Base-by-base conservation (phyloP, 257 asterid genomes). In the Solanum clarkiae region DNA sequence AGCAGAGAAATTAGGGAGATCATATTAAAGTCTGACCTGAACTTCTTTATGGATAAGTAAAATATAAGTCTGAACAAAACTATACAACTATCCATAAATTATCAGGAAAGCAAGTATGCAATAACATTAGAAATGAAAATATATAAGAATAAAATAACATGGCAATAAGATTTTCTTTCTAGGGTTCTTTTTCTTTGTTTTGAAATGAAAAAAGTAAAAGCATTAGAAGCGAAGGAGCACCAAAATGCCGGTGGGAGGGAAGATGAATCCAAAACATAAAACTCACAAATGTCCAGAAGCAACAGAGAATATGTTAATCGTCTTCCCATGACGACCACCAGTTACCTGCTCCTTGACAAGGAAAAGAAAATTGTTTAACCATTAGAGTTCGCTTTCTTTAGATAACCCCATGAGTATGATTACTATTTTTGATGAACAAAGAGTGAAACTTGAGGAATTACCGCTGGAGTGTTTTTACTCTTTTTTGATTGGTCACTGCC, bases 271-370 rank as follows among this genome's bases (percentile, higher is more conserved):
- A 77, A 51, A 79, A 86, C 80, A 63, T 54, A 75, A 66, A 86
- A 89, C 99, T 93, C 91, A 97, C 99, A 97, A 90, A 91, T 97
- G 99, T 79, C 98, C 99, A 62, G 99, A 97, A 84, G 98, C 99
- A 85, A 97, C 95, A 59, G 99, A 97, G 90, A 97, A 97, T 88
- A 97, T 95, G 86, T 97, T 97, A 75, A 97, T 92, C 26, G 87
- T 91, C 89, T 93, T 91, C 87, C 99, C 98, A 85, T 81, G 95
- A 75, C 97, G 98, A 70, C 92, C 95, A 72, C 91, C 88, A 65
- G 80, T 87, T 84, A 88, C 94, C 82, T 89, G 88, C 85, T 90
- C 94, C 98, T 95, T 85, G 80, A 91, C 79, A 85, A 87, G 88
- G 86, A 72, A 80, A 59, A 36, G 75, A 82, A 69, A 86, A 71